Conservation (phyloP, 192 early-diverging fungal genomes). For the Backusella psychrophila region DNA sequence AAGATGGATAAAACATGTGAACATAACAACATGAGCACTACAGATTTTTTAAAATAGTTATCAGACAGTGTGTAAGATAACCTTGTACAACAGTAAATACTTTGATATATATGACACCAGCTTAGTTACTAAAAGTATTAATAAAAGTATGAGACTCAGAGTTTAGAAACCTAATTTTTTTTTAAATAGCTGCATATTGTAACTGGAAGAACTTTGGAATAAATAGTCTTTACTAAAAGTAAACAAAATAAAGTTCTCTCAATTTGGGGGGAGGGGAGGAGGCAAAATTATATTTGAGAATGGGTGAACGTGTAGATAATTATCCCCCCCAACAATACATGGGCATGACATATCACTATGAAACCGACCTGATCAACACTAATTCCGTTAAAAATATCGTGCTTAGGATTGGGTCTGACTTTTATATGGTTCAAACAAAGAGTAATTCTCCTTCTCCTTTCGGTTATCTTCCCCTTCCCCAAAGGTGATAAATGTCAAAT, state of each 20-base stretch:
- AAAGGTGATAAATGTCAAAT: neutral
- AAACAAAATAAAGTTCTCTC: neutral
- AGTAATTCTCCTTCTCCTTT: neutral
- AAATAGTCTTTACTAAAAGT: neutral
- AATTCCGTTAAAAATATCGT: neutral
- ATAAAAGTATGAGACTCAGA: neutral
- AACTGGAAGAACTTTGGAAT: neutral
- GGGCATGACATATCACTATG: neutral
- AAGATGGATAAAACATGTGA: neutral
- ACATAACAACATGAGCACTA: neutral
- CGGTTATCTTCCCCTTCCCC: neutral
- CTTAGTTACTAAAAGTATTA: neutral
- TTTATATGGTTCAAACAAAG: neutral
- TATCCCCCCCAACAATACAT: neutral
- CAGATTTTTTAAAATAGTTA: neutral
- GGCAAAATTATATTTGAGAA: neutral
- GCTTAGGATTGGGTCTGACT: neutral
- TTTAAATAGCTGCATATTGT: neutral
- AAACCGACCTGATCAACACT: neutral
- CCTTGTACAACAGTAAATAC: neutral
- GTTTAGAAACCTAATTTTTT: neutral
- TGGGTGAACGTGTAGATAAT: neutral
- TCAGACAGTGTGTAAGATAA: neutral
- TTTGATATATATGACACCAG: neutral
- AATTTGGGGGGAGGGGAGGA: neutral